phyloP scores from a whole-genome alignment of 768 basidiomycete genomes.

The Vishniacozyma victoriae region DNA sequence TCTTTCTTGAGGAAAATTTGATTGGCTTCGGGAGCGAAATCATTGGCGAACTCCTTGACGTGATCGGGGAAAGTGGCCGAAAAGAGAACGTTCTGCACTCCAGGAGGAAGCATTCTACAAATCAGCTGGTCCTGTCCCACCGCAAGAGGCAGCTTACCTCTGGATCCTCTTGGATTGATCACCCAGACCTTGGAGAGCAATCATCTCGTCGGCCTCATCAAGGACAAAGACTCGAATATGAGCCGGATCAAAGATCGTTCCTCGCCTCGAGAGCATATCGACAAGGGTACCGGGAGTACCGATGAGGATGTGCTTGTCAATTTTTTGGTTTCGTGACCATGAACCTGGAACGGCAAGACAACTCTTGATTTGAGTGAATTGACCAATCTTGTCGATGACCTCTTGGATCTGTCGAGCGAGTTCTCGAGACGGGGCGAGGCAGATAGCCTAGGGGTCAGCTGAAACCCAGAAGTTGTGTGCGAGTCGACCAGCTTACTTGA shows the following conservation, averaged over 20 bases:
- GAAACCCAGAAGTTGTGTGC: not conserved
- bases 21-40: conserved; percentile 90
- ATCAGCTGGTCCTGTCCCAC: conserved; percentile 47
- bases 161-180: conserved; percentile 91
- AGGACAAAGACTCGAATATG: conserved; percentile 87
- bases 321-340: conserved; percentile 43
- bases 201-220: conserved; percentile 98
- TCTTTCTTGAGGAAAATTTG: conserved; percentile 92
- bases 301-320: conserved; percentile 86
- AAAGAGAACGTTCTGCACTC: conserved; percentile 81
- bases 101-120: conserved; percentile 46
- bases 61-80: conserved; percentile 96
- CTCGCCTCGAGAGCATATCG: conserved; percentile 64
- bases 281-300: conserved; percentile 95
- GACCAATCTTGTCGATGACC: conserved; percentile 87
- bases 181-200: conserved; percentile 79
- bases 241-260: conserved; percentile 67
- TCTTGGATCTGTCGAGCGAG: conserved; percentile 96
- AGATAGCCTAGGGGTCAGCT: conserved; percentile 66
- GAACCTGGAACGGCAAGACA: conserved; percentile 89
- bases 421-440: conserved; percentile 95
- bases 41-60: conserved; percentile 82
- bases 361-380: conserved; percentile 86
- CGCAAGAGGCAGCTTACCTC: conserved; percentile 59
- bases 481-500: conserved; percentile 55